phyloP scores from a whole-genome alignment of 257 asterid genomes.

The Scutellaria galericulata region DNA sequence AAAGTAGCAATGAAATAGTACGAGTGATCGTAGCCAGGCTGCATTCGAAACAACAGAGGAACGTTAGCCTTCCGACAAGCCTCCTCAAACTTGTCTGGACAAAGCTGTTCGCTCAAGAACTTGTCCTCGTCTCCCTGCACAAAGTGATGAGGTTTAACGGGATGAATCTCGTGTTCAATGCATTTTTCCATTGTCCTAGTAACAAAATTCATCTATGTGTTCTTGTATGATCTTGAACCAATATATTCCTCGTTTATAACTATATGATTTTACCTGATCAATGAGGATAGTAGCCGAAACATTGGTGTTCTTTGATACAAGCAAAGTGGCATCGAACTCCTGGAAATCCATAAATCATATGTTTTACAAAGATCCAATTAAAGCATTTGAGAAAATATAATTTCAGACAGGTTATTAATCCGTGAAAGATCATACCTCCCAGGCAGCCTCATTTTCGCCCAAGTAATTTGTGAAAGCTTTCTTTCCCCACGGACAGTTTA shows the following conservation, averaged over 20 bases:
- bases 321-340: constrained; percentile 93
- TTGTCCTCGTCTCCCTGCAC: constrained; percentile 87
- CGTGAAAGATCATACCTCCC: constrained; percentile 76
- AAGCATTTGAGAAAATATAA: background rate
- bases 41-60: constrained; percentile 73
- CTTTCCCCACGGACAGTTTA: constrained; percentile 95
- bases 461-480: constrained; percentile 93
- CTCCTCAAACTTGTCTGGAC: constrained; percentile 76
- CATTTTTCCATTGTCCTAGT: no score
- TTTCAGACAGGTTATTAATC: constrained; percentile 5
- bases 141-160: background rate
- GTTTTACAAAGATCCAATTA: constrained; percentile 6
- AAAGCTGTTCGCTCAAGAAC: constrained; percentile 71
- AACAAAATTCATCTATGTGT: no score
- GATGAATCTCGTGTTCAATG: no score
- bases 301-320: constrained; percentile 62
- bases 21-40: constrained; percentile 96
- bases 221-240: background rate
- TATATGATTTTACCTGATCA: constrained; percentile 68
- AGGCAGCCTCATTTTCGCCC: constrained; percentile 76
- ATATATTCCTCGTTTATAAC: no score
- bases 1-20: constrained; percentile 81
- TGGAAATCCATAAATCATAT: constrained; percentile 40
- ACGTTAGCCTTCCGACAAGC: constrained; percentile 66
- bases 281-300: constrained; percentile 84